These are phyloP conservation scores for Collybia sp. DNA, from an alignment of 768 basidiomycete genomes.

Conservation along the genomic window DNA sequence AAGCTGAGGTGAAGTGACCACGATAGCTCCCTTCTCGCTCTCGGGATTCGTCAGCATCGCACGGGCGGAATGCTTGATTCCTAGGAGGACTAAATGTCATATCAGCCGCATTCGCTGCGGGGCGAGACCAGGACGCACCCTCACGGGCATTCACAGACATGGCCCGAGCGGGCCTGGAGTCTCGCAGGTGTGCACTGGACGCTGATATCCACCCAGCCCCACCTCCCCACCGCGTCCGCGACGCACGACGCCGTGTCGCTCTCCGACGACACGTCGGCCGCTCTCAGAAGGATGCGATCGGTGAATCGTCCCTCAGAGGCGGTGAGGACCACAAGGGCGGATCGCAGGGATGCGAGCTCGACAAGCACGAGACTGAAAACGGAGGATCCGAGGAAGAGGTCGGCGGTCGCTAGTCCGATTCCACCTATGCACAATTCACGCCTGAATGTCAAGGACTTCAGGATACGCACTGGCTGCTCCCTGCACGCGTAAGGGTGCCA, in stretches of 20 bases:
- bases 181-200: slow-evolving; percentile 4
- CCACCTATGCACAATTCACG: slow-evolving; percentile 1
- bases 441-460: background rate
- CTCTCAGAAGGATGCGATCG: background rate
- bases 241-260: slow-evolving; percentile 1
- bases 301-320: background rate
- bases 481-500: background rate
- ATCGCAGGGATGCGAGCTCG: background rate
- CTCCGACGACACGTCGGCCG: slow-evolving; percentile 4
- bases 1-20: slow-evolving; percentile 13
- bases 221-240: slow-evolving; percentile 1
- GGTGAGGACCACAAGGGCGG: background rate
- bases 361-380: slow-evolving; percentile 4
- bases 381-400: slow-evolving; percentile 1
- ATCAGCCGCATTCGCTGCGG: background rate
- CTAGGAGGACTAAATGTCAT: slow-evolving; percentile 6
- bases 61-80: slow-evolving; percentile 7
- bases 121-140: slow-evolving; percentile 1
- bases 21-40: slow-evolving; percentile 10
- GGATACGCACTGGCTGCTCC: background rate
- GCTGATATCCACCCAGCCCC: slow-evolving; percentile 9
- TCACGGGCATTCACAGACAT: slow-evolving; percentile 10
- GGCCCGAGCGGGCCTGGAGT: slow-evolving; percentile 1
- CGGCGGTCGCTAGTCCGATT: slow-evolving; percentile 2
- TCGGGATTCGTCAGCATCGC: slow-evolving; percentile 9